Evolutionary conservation across 345 rosid species (phyloP), one percentile per base, ranked within the genome.

Genomic region (Brassica rapa): DNA sequence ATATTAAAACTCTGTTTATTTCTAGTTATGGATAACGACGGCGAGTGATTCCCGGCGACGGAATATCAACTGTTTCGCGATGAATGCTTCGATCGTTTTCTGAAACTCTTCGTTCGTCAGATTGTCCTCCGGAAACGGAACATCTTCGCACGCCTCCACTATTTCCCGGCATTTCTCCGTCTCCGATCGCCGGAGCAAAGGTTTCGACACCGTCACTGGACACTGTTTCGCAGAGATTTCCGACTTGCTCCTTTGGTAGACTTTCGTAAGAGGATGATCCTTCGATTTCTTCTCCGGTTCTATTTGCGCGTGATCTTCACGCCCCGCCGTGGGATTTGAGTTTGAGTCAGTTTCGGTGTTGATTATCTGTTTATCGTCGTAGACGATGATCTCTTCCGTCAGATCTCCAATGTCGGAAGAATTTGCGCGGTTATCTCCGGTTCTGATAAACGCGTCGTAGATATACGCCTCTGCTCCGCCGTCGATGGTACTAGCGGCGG

Each of bases 21-120:
- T 70, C 46, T 53, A 10, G 16, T 71, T 65, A 65, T 72, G 81
- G 66, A 78, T n/a, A 39, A 78, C 77, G 67, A 78, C 77, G 76
- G 81, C 76, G 51, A 78, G 66, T 19, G 81, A 78, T 56, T 78
- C 81, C 16, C 72, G 72, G 19, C 81, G 87, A n/a, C 89, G 94
- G 71, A 91, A 85, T 76, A 64, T 83, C 78, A 80, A 84, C 74
- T 91, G 87, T 81, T 83, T 92, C 0, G 89, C 87, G 33, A 94
- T 90, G 81, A 90, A 92, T 4, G 81, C 94, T 60, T 92, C 97
- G 35, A 94, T 80, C 64, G 83, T 83, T 29, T 84, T 81, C 68
- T 90, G 88, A 70, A 92, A 92, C 77, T 94, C 94, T 73, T 90
- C 96, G 68, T 82, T 86, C 53, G 87, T 94, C 88, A 92, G 10